Evolutionary conservation across 2,329 filamentous ascomycete species (phyloP).

Genomic region (Neofusicoccum parvum): DNA sequence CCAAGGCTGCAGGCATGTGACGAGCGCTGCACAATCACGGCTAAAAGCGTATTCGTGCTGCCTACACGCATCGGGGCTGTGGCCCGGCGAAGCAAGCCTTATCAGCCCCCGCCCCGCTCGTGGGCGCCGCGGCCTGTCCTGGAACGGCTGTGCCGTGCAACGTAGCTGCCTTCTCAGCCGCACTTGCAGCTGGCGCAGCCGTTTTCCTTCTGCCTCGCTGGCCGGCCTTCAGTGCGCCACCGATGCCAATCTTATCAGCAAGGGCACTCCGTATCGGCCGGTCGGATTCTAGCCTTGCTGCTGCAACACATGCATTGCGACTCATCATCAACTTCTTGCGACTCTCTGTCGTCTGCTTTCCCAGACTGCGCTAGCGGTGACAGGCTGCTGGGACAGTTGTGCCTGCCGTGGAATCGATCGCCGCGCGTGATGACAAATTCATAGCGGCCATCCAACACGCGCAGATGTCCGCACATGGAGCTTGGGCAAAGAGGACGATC

Average conservation of each 20-base stretch:
- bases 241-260: not conserved
- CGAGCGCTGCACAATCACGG: not conserved
- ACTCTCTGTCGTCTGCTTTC: not conserved
- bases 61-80: not conserved
- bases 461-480: not conserved
- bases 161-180: slow-evolving; percentile 2
- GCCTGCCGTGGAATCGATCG: not conserved
- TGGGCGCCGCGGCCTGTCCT: not conserved
- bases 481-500: not conserved
- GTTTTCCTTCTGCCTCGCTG: not conserved
- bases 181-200: not conserved
- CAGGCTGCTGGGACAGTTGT: not conserved
- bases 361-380: not conserved
- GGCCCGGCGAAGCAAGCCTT: not conserved
- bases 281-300: not conserved
- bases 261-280: not conserved
- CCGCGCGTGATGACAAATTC: not conserved
- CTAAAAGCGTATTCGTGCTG: not conserved
- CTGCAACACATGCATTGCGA: slow-evolving; percentile 4
- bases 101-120: not conserved
- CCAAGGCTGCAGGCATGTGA: not conserved
- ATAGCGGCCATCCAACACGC: not conserved
- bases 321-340: not conserved
- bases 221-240: not conserved
- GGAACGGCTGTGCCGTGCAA: not conserved